These are phyloP conservation scores for Aspergillus pseudoglaucus DNA, from an alignment of 2,329 filamentous ascomycete species.

Conservation along the genomic window DNA sequence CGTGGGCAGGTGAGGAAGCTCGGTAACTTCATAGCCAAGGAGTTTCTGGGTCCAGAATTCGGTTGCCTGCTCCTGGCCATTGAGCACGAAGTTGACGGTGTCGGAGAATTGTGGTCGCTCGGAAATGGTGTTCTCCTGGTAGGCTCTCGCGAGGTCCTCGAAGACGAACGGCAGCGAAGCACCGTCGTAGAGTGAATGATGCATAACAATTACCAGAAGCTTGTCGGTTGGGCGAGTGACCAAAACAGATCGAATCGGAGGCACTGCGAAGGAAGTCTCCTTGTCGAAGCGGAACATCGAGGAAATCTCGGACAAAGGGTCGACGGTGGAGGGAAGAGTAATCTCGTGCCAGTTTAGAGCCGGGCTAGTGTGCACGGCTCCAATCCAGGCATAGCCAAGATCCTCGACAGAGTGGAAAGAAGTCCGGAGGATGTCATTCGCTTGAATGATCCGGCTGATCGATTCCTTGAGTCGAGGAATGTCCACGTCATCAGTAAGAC, in stretches of 20 bases:
- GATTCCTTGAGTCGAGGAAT: conserved; percentile 45
- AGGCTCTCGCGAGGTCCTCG: conserved; percentile 58
- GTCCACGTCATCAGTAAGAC: conserved; percentile 43
- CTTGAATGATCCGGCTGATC: conserved; percentile 48
- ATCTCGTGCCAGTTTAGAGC: conserved; percentile 17
- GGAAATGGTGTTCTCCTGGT: conserved; percentile 35
- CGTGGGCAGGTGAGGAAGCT: conserved; percentile 13
- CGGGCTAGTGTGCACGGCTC: conserved; percentile 18
- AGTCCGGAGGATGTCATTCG: conserved; percentile 62
- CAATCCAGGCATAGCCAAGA: conserved; percentile 19
- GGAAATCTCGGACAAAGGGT: conserved; percentile 9
- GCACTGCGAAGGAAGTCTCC: conserved; percentile 13
- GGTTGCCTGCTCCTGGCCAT: conserved; percentile 40
- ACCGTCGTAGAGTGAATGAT: conserved; percentile 82
- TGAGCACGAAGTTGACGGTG: conserved; percentile 50
- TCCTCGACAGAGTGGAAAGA: conserved; percentile 26
- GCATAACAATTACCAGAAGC: conserved; percentile 57
- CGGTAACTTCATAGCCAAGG: conserved; percentile 14
- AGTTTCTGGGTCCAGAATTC: conserved; percentile 19
- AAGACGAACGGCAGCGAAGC: conserved; percentile 72
- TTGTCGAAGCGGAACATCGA: conserved; percentile 11
- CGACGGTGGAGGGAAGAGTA: conserved; percentile 6
- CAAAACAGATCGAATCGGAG: conserved; percentile 32
- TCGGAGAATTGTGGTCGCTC: conserved; percentile 27
- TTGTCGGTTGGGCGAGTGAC: conserved; percentile 19